Evolutionary conservation across 352 stramenopile species (phyloP), one percentile per base, ranked within the genome.

Genomic region (Pythium rhizo-oryzae): DNA sequence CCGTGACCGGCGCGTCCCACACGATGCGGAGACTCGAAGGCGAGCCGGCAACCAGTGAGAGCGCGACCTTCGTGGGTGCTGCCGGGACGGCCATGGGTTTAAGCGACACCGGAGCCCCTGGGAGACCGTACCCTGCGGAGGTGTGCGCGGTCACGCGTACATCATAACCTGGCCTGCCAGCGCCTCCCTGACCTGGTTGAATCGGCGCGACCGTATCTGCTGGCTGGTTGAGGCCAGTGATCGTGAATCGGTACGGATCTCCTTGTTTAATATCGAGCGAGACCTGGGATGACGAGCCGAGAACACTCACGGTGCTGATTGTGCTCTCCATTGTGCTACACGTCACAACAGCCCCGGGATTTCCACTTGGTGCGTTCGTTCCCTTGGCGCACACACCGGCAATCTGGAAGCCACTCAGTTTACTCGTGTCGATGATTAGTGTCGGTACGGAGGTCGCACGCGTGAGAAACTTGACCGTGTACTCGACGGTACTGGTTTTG

Each of bases 51-150:
- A 97, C 90, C 24, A 98, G 78, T 8, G 82, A 81, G 0, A 98
- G 39, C 55, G 87, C 80, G 30, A 94, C 85, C 25, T 88, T 84
- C 15, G 67, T 62, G 0, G 95, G 94, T 16, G 86, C 69, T 4
- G 85, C 76, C 18, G 97, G 93, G 2, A 89, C 81, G 15, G 80
- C 89, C 75, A 96, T 94, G 4, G 96, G 96, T 66, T 98, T 98
- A 9, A 98, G 37, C 0, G 75, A 72, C 0, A 80, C 82, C 0
- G 76, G 74, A 4, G 75, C 58, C 44, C 77, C 84, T 0, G 88
- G 86, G 18, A 89, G 51, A 9, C 88, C 82, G 25, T 91, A 93
- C 0, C 83, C 86, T 8, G 85, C 83, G 0, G 80, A 78, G 2
- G 79, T 94, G 55, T 84, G 79, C 0, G 88, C 88, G 1, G 81